phyloP scores from a whole-genome alignment of 2,329 filamentous ascomycete species.

The Colletotrichum gloeosporioides region DNA sequence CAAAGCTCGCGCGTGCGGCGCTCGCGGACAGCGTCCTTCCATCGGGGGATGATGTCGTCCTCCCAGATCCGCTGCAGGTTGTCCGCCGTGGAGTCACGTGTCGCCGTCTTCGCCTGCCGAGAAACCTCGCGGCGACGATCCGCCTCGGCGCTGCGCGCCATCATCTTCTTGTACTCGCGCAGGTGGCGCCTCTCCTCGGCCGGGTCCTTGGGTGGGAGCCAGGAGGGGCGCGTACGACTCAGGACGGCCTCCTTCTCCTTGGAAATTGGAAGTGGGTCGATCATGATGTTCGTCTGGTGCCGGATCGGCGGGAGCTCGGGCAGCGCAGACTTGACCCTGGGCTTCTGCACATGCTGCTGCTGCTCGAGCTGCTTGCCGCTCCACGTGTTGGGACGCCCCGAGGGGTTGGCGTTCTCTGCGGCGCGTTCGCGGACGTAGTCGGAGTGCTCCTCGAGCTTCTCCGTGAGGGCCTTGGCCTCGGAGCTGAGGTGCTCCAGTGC shows the following conservation, averaged over 20 bases:
- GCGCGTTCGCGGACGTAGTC: conserved; percentile 41
- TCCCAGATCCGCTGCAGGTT: conserved; percentile 73
- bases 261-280: conserved; percentile 82
- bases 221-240: conserved; percentile 80
- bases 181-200: conserved; percentile 91
- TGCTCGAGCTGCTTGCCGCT: conserved; percentile 25
- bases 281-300: conserved; percentile 75
- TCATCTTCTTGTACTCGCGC: conserved; percentile 85
- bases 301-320: conserved; percentile 74
- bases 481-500: conserved; percentile 72
- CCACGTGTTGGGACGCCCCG: conserved; percentile 46
- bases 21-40: conserved; percentile 73
- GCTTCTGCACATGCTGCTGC: conserved; percentile 40
- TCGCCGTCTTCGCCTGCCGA: conserved; percentile 55
- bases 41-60: conserved; percentile 76
- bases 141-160: conserved; percentile 66
- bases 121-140: conserved; percentile 64
- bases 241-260: conserved; percentile 87
- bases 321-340: conserved; percentile 68
- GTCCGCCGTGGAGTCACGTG: conserved; percentile 59
- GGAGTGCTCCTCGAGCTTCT: conserved; percentile 81
- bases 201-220: conserved; percentile 86
- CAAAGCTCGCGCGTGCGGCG: conserved; percentile 76
- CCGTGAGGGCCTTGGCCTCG: conserved; percentile 77
- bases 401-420: conserved; percentile 22